A percentile compares a stretch with the other conserved stretches of the same genome.
Conservation (phyloP, 1,284 basidiomycete species). For the Ustilago xerochloae region DNA sequence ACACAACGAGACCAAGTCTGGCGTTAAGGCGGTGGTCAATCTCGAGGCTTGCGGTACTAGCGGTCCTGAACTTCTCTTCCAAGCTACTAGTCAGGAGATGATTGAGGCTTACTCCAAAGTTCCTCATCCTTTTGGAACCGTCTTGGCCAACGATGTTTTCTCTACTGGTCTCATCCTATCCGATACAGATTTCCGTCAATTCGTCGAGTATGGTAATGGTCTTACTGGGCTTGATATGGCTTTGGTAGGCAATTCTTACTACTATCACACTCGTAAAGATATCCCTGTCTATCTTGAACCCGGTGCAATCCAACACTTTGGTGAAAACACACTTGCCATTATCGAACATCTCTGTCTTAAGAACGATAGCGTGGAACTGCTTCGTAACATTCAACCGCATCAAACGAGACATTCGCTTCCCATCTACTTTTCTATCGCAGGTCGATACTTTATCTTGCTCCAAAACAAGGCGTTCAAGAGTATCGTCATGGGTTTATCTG, state of each 20-base stretch:
- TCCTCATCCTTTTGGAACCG: conserved; percentile 88
- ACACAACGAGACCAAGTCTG: conserved; percentile 68
- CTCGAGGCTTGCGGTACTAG: conserved; percentile 91
- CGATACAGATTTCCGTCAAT: conserved; percentile 75
- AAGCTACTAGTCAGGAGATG: conserved; percentile 94
- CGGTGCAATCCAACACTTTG: conserved; percentile 87
- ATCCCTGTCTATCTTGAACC: conserved; percentile 82
- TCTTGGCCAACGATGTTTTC: conserved; percentile 94
- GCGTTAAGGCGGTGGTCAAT: conserved; percentile 88
- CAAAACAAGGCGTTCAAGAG: conserved; percentile 70
- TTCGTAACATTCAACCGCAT: conserved; percentile 39
- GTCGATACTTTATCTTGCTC: conserved; percentile 70
- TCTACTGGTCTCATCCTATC: conserved; percentile 86
- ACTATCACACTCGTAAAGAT: conserved; percentile 91
- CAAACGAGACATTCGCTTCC: conserved; percentile 72
- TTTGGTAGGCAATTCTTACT: conserved; percentile 89
- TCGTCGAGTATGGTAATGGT: conserved; percentile 81
- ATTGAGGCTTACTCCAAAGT: conserved; percentile 88
- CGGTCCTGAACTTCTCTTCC: conserved; percentile 91
- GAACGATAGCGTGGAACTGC: conserved; percentile 61
- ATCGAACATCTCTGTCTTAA: conserved; percentile 78
- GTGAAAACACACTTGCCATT: conserved; percentile 86
- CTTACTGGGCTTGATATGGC: conserved; percentile 79
- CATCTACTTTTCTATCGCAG: conserved; percentile 74
- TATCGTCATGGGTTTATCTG: conserved; percentile 58